Evolutionary conservation across 164 flowering plant species (phyloP).

Genomic region (Hamamelis virginiana): DNA sequence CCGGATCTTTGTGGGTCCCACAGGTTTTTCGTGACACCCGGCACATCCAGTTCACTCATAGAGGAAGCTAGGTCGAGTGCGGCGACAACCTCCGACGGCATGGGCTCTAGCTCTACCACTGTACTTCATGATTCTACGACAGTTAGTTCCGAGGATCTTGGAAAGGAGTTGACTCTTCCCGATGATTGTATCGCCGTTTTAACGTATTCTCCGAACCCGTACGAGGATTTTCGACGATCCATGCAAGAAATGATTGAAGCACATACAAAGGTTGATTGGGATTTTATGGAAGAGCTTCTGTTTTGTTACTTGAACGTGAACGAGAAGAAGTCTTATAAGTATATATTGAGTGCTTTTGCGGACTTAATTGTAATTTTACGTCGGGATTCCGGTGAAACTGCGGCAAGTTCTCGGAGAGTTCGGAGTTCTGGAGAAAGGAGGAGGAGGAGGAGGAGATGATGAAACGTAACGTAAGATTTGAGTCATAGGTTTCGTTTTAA

Average conservation of each 20-base stretch:
- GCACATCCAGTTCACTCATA: constrained; percentile 41
- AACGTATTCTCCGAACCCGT: constrained; percentile 46
- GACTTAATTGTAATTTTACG: constrained; percentile 51
- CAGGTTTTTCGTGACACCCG: constrained; percentile 48
- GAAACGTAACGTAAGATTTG: constrained; percentile 10
- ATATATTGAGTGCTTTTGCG: constrained; percentile 66
- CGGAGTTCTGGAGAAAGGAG: constrained; percentile 19
- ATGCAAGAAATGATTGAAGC: constrained; percentile 77
- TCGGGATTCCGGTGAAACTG: constrained; percentile 13
- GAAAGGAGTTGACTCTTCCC: constrained; percentile 15
- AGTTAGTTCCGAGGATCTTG: constrained; percentile 2
- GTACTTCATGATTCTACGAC: not conserved
- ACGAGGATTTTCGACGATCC: constrained; percentile 61
- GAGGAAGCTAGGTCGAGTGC: constrained; percentile 29
- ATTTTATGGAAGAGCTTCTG: constrained; percentile 78
- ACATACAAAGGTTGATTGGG: constrained; percentile 57
- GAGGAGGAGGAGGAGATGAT: constrained; percentile 18
- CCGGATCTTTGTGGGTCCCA: constrained; percentile 32
- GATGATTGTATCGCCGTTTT: constrained; percentile 58
- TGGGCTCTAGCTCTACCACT: constrained; percentile 13
- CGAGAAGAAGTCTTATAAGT: constrained; percentile 58
- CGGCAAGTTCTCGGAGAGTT: constrained; percentile 18
- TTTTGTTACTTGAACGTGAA: constrained; percentile 71
- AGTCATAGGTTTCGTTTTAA: not conserved
- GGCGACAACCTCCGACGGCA: constrained; percentile 16